These are phyloP conservation scores for Salix purpurea DNA, from an alignment of 345 rosid species.

Conservation along the genomic window DNA sequence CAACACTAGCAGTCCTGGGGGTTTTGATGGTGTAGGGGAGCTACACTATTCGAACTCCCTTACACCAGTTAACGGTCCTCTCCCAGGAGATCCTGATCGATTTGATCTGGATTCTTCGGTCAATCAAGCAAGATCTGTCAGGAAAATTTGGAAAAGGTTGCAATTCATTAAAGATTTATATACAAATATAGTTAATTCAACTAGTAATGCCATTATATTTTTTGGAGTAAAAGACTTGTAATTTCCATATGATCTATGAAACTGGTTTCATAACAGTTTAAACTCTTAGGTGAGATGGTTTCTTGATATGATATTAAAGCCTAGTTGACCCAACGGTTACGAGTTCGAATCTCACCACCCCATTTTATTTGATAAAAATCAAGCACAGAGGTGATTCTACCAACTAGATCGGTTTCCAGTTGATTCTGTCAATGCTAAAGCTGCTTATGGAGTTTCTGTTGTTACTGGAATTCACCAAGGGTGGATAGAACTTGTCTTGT, in stretches of 20 bases:
- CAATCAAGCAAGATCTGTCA: slow-evolving; percentile 39
- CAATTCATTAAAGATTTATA: not conserved
- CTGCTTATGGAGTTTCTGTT: slow-evolving; percentile 36
- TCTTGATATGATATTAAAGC: too few relatives aligned
- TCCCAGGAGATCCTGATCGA: slow-evolving; percentile 40
- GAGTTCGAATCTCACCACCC: too few relatives aligned
- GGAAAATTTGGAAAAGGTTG: slow-evolving; percentile 17
- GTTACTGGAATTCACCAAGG: slow-evolving; percentile 40
- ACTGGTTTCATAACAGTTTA: not conserved
- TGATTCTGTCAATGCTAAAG: slow-evolving; percentile 15
- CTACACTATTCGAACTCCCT: slow-evolving; percentile 35
- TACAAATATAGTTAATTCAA: too few relatives aligned
- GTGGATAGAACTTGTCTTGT: slow-evolving; percentile 46
- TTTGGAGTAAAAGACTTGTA: too few relatives aligned
- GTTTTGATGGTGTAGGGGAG: slow-evolving; percentile 31
- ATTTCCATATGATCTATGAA: not conserved
- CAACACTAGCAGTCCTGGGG: slow-evolving; percentile 4
- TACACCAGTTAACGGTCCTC: slow-evolving; percentile 19
- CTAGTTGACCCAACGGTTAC: too few relatives aligned
- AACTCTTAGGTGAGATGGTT: too few relatives aligned
- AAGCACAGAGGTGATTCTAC: not conserved
- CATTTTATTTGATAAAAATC: too few relatives aligned
- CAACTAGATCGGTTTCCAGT: slow-evolving; percentile 31
- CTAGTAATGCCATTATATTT: too few relatives aligned
- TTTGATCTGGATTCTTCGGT: slow-evolving; percentile 34